phyloP scores from a whole-genome alignment of 2,329 filamentous ascomycete genomes.

The Arthroderma uncinatum region DNA sequence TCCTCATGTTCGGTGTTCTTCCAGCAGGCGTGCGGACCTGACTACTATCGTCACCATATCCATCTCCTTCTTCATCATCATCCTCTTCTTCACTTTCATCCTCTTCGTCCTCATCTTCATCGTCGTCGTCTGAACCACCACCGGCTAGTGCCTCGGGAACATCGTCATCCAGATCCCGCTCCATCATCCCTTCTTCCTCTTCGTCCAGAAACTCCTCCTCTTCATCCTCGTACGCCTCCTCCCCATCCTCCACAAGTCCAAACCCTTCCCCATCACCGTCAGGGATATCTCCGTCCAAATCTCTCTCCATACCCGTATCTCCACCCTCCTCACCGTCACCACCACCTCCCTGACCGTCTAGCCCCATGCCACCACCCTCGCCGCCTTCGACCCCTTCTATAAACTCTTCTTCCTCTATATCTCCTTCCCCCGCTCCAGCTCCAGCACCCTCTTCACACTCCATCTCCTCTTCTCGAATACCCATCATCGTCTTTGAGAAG shows the following conservation, averaged over 20 bases:
- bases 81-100: slow-evolving; percentile 45
- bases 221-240: slow-evolving; percentile 45
- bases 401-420: slow-evolving; percentile 46
- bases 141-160: slow-evolving; percentile 3
- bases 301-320: slow-evolving; percentile 29
- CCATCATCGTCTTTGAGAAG: slow-evolving; percentile 76
- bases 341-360: slow-evolving; percentile 41
- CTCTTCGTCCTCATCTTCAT: slow-evolving; percentile 29
- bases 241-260: slow-evolving; percentile 32
- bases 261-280: slow-evolving; percentile 28
- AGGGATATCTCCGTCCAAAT: slow-evolving; percentile 39
- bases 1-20: slow-evolving; percentile 16
- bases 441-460: slow-evolving; percentile 79
- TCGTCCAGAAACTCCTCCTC: slow-evolving; percentile 36
- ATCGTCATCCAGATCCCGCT: slow-evolving; percentile 13
- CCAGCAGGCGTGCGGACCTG: slow-evolving; percentile 39
- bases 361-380: slow-evolving; percentile 22
- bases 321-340: slow-evolving; percentile 50
- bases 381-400: not conserved
- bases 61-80: slow-evolving; percentile 45
- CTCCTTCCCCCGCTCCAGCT: slow-evolving; percentile 61
- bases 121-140: slow-evolving; percentile 22
- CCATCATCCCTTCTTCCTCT: slow-evolving; percentile 20
- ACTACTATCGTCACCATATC: slow-evolving; percentile 42
- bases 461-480: slow-evolving; percentile 76